Base-by-base conservation (phyloP, 2,329 filamentous ascomycete genomes). In the Cercospora citrullina region DNA sequence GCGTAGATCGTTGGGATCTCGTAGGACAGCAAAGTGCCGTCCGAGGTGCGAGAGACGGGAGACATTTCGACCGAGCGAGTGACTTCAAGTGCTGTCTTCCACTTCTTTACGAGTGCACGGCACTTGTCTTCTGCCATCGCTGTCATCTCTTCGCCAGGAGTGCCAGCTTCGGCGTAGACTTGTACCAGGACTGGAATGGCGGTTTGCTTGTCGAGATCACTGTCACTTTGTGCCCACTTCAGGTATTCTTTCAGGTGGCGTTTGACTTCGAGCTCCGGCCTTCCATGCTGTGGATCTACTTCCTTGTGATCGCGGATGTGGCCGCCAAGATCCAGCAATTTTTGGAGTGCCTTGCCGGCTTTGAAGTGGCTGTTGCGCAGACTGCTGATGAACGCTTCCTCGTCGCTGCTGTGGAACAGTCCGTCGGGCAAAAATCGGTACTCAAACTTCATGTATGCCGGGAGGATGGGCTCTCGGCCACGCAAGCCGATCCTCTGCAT, bases 401-500 rank as follows among this genome's bases (percentile, higher is more conserved):
- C 77, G 18, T 79, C 71, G 10, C 79, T 55, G 48, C 23, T 76
- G 8, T 82, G 81, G 76, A 88, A 89, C 1, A 89, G 75, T 8
- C 80, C 79, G 8, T 82, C 79, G 1, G 86, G 86, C 14, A 89
- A 74, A 16, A 83, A 86, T 8, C 78, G 77, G 69, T 87, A 87
- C 70, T 88, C 86, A 60, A 81, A 75, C 55, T 80, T 78, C 85
- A 86, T 88, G 68, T 79, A 78, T 12, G 76, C 74, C 1, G 85
- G 85, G 12, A 89, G 74, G 1, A 88, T 75, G 9, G 87, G 84
- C 76, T 88, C 86, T 63, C 83, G 84, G 16, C 87, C 86, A 51
- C 86, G 84, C 78, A 84, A 82, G 5, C 81, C 81, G 31, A 88
- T 81, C 66, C 84, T 84, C 66, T 84, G 82, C 70, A 84, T 84